Evolutionary conservation across 169 alveolate genomes (phyloP), one percentile per base, ranked within the genome.

Genomic region (Eimeria falciformis): DNA sequence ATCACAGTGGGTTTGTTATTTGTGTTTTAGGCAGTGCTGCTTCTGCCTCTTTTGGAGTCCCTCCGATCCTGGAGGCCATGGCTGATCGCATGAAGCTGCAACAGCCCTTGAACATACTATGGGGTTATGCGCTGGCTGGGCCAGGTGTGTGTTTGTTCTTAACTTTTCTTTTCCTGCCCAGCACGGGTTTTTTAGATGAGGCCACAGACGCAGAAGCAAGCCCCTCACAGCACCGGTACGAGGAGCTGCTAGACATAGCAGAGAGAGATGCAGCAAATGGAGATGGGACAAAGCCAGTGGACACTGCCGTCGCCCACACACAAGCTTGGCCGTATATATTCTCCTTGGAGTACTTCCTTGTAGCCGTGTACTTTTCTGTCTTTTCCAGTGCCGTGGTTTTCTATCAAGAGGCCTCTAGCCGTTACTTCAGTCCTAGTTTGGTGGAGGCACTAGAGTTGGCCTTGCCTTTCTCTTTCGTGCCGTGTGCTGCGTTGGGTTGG

Each of bases 21-120:
- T 40, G 87, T 7, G 12, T 88, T 12, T 47, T 88, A 25, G 88
- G 93, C 23, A 37, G 87, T 5, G 93, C 93, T 23, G 47, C 85
- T 5, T 69, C 93, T 7, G 84, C 93, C 23, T 66, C 87, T 47
- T 88, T 58, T 18, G 93, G 87, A 27, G 93, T 88, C 25, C 93
- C 93, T 18, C 40, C 14, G 47, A 25, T 88, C 47, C 78, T 88
- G 46, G 77, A 33, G 0, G 9, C 0, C n/a, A 5, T 88, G 23
- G 73, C 47, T 29, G 78, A 40, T 12, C 23, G 14, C 18, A 12
- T 62, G 73, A 12, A 17, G 73, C 73, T 62, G 33, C 23, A 62
- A n/a, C 73, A 62, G 40, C 73, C 73, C 40, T 27, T 62, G 37
- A 7, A 12, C 29, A n/a, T 62, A 18, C 23, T 62, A 7, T 62